These are phyloP conservation scores for Pichia sp. DNA, from an alignment of 1,139 yeast species.

Conservation along the genomic window DNA sequence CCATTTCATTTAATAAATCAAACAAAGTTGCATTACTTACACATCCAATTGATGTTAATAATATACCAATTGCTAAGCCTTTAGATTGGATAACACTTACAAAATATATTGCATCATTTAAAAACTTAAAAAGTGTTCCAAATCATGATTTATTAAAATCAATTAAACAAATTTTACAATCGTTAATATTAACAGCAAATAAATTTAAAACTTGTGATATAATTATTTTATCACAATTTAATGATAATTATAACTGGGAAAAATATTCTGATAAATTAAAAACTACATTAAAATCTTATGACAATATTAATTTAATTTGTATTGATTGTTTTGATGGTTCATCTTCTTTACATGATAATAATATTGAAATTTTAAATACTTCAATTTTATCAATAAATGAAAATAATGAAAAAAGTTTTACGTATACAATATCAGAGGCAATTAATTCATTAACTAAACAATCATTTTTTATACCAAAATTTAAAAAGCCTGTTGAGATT, in stretches of 20 bases:
- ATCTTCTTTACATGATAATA: background rate
- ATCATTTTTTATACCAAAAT: conserved; percentile 5
- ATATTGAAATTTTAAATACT: background rate
- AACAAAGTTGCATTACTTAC: conserved; percentile 7
- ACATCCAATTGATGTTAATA: conserved; percentile 1
- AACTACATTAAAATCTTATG: background rate
- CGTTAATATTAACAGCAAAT: background rate
- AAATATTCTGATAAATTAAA: background rate
- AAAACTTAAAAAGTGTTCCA: background rate
- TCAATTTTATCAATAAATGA: conserved; percentile 2
- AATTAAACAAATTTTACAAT: conserved; percentile 3
- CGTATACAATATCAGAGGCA: conserved; percentile 5
- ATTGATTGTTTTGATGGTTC: background rate
- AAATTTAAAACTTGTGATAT: conserved; percentile 5
- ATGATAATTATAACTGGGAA: conserved; percentile 7
- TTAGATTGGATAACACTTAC: conserved; percentile 4
- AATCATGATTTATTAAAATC: background rate
- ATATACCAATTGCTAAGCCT: background rate
- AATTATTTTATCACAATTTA: conserved; percentile 6
- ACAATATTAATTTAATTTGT: conserved; percentile 6
- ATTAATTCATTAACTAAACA: conserved; percentile 2
- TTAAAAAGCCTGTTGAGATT: conserved; percentile 14
- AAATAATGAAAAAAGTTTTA: conserved; percentile 3
- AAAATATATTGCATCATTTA: background rate
- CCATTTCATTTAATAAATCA: conserved; percentile 6